Percentiles rank a stretch among this genome's conserved stretches.
phyloP scores from a whole-genome alignment of 2,329 filamentous ascomycete species.

The Nemania abortiva region DNA sequence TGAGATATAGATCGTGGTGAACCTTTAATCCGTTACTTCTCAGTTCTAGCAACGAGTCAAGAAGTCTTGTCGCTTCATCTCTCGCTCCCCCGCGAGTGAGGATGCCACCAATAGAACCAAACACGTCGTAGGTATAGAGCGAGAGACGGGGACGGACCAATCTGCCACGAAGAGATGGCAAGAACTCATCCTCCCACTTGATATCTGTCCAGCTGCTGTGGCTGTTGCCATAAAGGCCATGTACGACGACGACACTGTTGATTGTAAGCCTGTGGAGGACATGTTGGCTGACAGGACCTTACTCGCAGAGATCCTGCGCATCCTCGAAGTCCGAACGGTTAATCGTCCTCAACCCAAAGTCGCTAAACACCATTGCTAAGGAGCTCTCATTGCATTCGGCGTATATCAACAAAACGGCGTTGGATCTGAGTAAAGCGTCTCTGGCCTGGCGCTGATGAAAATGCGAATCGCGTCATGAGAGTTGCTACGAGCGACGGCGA shows the following conservation, averaged over 20 bases:
- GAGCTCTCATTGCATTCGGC: background rate
- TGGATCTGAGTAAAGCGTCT: background rate
- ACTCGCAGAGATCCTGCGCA: background rate
- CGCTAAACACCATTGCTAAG: background rate
- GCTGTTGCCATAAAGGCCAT: too few relatives aligned
- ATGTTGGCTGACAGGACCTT: background rate
- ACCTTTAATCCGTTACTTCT: too few relatives aligned
- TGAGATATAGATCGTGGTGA: too few relatives aligned
- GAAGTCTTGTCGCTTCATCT: too few relatives aligned
- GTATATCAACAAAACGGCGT: background rate
- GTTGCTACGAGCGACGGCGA: background rate
- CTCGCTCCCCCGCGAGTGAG: too few relatives aligned
- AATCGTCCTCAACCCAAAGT: slow-evolving; percentile 1
- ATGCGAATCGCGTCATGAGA: background rate
- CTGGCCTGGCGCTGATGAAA: background rate
- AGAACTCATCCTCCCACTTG: too few relatives aligned
- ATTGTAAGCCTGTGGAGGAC: background rate
- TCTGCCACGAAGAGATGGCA: too few relatives aligned
- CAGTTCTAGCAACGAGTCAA: too few relatives aligned
- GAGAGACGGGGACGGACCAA: too few relatives aligned
- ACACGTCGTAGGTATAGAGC: too few relatives aligned
- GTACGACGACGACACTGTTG: background rate
- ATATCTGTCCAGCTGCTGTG: too few relatives aligned
- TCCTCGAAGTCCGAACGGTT: background rate
- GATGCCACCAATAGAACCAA: too few relatives aligned